Conservation (phyloP, 106 monocot genomes). For the Alisma plantagoaquatica region DNA sequence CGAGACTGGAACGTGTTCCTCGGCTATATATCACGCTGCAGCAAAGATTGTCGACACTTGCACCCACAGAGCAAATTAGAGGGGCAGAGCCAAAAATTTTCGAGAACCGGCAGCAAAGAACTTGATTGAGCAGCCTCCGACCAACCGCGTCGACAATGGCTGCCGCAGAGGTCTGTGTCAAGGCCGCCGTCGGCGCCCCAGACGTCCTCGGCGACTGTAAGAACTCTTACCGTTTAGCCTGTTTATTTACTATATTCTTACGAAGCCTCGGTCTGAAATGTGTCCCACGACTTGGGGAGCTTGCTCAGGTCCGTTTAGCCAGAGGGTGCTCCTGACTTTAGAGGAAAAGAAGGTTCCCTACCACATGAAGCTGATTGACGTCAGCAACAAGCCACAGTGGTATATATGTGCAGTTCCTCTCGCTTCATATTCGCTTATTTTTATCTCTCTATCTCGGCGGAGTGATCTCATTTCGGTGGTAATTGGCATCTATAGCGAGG, state of each 20-base stretch:
- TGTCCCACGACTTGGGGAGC: no score
- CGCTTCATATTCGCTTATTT: neutral
- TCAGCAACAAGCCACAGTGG: constrained; percentile 78
- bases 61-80: no score
- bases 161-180: constrained; percentile 40
- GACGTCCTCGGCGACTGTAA: constrained; percentile 48
- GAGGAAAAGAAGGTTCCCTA: constrained; percentile 90
- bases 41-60: no score
- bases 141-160: no score
- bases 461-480: neutral
- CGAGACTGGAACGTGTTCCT: no score
- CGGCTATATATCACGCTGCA: no score
- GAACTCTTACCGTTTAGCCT: neutral
- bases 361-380: constrained; percentile 53
- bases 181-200: constrained; percentile 30
- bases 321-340: constrained; percentile 70
- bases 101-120: no score
- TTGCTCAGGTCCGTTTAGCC: constrained; percentile 38
- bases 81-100: no score
- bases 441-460: constrained; percentile 1
- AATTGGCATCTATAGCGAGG: no score
- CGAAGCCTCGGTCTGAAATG: no score
- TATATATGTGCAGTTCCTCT: constrained; percentile 6
- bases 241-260: constrained; percentile 1
- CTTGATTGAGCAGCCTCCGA: no score